phyloP scores from a whole-genome alignment of 768 basidiomycete genomes.

The Antrodiella citrinella region DNA sequence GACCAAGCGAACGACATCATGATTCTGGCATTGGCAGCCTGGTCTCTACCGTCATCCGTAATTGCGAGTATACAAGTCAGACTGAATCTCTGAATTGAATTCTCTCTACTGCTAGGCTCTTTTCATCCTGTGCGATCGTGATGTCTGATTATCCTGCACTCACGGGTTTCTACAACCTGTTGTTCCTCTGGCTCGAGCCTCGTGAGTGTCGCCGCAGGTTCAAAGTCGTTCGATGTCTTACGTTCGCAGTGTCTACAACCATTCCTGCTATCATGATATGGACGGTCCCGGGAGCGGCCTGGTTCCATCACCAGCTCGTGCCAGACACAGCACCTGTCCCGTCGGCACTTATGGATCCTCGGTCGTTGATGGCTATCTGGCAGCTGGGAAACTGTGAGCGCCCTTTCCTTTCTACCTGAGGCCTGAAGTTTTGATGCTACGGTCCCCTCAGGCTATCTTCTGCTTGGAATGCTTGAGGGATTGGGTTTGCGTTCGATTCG shows the following conservation, averaged over 20 bases:
- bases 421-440: not conserved
- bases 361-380: constrained; percentile 55
- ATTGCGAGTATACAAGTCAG: too few relatives aligned
- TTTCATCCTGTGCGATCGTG: too few relatives aligned
- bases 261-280: constrained; percentile 43
- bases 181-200: constrained; percentile 64
- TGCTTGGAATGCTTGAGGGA: constrained; percentile 57
- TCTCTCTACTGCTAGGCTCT: too few relatives aligned
- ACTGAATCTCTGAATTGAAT: too few relatives aligned
- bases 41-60: too few relatives aligned
- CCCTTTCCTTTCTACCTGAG: not conserved
- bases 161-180: constrained; percentile 50
- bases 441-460: constrained; percentile 41
- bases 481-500: constrained; percentile 61
- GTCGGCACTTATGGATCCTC: constrained; percentile 31
- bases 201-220: constrained; percentile 26
- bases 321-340: constrained; percentile 32
- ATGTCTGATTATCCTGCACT: constrained; percentile 45
- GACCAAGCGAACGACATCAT: too few relatives aligned
- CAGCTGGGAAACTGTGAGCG: constrained; percentile 57
- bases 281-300: constrained; percentile 50
- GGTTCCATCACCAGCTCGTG: constrained; percentile 63
- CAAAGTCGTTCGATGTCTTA: too few relatives aligned
- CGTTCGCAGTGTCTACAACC: constrained; percentile 38
- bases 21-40: too few relatives aligned